These are phyloP conservation scores for Liriodendron chinense DNA, from an alignment of 164 flowering plant species.

Conservation along the genomic window DNA sequence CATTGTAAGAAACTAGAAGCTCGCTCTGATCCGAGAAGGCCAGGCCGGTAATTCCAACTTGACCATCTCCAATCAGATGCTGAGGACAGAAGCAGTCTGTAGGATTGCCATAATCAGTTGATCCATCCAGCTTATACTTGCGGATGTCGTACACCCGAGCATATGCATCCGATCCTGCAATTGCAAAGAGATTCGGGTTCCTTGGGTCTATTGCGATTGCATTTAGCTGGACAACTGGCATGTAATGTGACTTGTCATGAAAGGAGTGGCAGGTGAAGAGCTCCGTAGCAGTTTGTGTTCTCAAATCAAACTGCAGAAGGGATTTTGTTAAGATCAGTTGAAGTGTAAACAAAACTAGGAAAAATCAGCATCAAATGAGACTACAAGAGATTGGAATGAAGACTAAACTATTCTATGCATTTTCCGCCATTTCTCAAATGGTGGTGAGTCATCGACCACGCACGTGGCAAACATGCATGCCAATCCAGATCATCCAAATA, in stretches of 20 bases:
- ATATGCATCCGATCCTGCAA: constrained; percentile 84
- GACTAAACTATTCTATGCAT: too few relatives aligned
- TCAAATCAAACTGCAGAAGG: constrained; percentile 77
- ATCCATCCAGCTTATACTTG: constrained; percentile 59
- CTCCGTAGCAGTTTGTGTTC: constrained; percentile 54
- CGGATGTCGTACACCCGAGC: constrained; percentile 89
- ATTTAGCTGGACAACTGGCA: constrained; percentile 47
- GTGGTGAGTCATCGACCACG: too few relatives aligned
- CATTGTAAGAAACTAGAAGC: constrained; percentile 80
- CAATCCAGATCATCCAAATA: too few relatives aligned
- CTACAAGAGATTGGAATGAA: too few relatives aligned
- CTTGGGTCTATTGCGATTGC: constrained; percentile 88
- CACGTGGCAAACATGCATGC: too few relatives aligned
- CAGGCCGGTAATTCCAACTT: constrained; percentile 80
- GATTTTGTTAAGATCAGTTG: background rate
- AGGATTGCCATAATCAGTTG: constrained; percentile 60
- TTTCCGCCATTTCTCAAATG: too few relatives aligned
- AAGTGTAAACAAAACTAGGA: background rate
- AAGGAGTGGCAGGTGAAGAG: constrained; percentile 70
- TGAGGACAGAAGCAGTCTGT: constrained; percentile 70
- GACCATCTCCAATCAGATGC: constrained; percentile 56
- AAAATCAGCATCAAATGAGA: too few relatives aligned
- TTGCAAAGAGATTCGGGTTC: constrained; percentile 79
- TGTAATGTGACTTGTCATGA: constrained; percentile 24
- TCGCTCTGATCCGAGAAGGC: constrained; percentile 93